Evolutionary conservation across 106 monocot species (phyloP).

Genomic region (Acanthochlamys bracteata): DNA sequence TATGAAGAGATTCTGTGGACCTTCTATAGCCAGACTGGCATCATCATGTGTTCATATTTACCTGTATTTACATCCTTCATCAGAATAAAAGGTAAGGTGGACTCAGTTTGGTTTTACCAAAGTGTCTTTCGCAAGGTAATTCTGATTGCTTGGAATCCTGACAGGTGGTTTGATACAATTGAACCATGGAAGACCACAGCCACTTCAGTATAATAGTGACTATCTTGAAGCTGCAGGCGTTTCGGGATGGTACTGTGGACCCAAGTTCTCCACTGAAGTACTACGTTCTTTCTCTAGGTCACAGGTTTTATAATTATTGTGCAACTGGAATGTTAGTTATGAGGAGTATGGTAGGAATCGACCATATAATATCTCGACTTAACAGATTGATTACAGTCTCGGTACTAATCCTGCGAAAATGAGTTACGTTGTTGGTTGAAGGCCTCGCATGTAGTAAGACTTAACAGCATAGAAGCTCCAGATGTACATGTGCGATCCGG

Average conservation of each 20-base stretch:
- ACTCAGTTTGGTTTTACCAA: not conserved
- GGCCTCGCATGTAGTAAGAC: too few species aligned
- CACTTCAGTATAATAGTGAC: slow-evolving; percentile 73
- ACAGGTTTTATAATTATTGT: slow-evolving; percentile 27
- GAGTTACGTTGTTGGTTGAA: slow-evolving; percentile 84
- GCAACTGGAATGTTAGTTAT: not conserved
- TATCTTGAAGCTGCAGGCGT: slow-evolving; percentile 80
- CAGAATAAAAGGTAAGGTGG: slow-evolving; percentile 52
- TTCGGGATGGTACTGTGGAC: slow-evolving; percentile 82
- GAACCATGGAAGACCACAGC: slow-evolving; percentile 71
- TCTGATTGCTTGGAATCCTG: not conserved
- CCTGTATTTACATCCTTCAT: slow-evolving; percentile 71
- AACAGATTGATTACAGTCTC: slow-evolving; percentile 62
- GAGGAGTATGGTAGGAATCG: not conserved
- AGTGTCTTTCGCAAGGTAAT: not conserved
- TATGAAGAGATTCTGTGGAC: slow-evolving; percentile 84
- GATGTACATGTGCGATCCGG: too few species aligned
- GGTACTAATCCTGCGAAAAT: slow-evolving; percentile 72
- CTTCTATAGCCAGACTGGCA: slow-evolving; percentile 73
- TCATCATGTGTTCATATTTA: slow-evolving; percentile 83
- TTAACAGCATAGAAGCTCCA: too few species aligned
- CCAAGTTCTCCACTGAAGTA: slow-evolving; percentile 42
- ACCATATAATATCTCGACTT: not conserved
- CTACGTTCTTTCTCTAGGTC: slow-evolving; percentile 57
- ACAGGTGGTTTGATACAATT: slow-evolving; percentile 71